Conservation (phyloP, 371 early-diverging fungal genomes). For the Mortierella sp. region DNA sequence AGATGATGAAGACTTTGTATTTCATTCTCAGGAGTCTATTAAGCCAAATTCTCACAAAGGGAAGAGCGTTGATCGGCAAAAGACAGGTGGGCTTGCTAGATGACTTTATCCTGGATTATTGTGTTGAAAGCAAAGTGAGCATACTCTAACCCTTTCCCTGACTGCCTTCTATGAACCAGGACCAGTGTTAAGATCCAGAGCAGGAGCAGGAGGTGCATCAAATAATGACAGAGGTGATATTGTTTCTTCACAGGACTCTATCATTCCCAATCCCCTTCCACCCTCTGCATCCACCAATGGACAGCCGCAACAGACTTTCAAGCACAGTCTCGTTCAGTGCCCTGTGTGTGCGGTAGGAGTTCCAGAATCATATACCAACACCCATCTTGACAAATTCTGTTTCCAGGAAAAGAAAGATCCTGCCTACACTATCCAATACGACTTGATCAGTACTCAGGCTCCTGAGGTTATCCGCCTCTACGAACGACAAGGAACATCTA, state of each 20-base stretch:
- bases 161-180: not conserved
- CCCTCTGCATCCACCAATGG: constrained; percentile 14
- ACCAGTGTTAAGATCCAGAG: constrained; percentile 21
- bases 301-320: not conserved
- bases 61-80: constrained; percentile 8
- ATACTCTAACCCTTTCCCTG: not conserved
- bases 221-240: too few species aligned
- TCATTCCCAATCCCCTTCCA: not conserved
- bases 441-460: constrained; percentile 4
- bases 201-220: not conserved
- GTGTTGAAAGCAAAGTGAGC: too few species aligned
- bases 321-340: constrained; percentile 42
- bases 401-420: constrained; percentile 39
- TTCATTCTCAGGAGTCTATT: constrained; percentile 16
- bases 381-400: constrained; percentile 54
- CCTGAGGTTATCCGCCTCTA: constrained; percentile 19
- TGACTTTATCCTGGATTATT: too few species aligned
- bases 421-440: constrained; percentile 17
- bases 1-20: constrained; percentile 28
- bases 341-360: constrained; percentile 50
- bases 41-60: constrained; percentile 9
- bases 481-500: constrained; percentile 28
- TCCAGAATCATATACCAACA: constrained; percentile 44
- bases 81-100: constrained; percentile 9
- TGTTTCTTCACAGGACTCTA: not conserved